Evolutionary conservation across 2,329 filamentous ascomycete species (phyloP), one percentile per base, ranked within the genome.

Genomic region (Aspergillus jensenii): DNA sequence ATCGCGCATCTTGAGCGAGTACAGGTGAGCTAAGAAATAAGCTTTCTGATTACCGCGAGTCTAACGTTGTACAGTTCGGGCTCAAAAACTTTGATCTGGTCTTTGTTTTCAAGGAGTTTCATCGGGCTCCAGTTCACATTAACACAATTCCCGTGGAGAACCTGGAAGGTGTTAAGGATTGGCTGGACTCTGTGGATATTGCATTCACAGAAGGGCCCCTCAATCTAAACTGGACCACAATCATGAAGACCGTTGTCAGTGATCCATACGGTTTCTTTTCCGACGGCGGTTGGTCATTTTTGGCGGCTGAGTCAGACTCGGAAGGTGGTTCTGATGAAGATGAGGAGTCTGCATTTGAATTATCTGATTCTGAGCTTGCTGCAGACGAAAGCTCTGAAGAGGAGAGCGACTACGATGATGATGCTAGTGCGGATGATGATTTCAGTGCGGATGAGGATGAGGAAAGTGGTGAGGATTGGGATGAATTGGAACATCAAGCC

Each of bases 41-140:
- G 1, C 25, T 43, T 25, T 27, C 9, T 12, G 25, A 14, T 15
- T 49, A 37, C 39, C 33, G 21, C 31, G 4, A 11, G 33, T 47
- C 67, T 77, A 67, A 76, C 50, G 21, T 58, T n/a, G 45, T 52
- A 25, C 83, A 93, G 78, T 99, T 99, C 70, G 96, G 95, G 35
- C 83, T 99, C 61, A 97, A 98, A 82, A 99, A 99, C 77, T 99
- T 99, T 74, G 95, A 99, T 77, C 87, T 99, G 75, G 95, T 99
- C 19, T 93, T 98, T 70, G 90, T 99, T 39, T 98, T 96, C 82
- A 98, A 98, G 71, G 95, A 99, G 78, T 98, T 96, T 76, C 86
- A 90, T 54, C 87, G 93, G n/a, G 78, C 91, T 3, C 93, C 93
- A 1, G 90, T 89, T 56, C 95, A 99, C 75, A 89, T 99, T 81